A percentile compares a stretch with the other conserved stretches of the same genome.
Conservation (phyloP, 1,139 yeast genomes). For the Geotrichum histeridarum region DNA sequence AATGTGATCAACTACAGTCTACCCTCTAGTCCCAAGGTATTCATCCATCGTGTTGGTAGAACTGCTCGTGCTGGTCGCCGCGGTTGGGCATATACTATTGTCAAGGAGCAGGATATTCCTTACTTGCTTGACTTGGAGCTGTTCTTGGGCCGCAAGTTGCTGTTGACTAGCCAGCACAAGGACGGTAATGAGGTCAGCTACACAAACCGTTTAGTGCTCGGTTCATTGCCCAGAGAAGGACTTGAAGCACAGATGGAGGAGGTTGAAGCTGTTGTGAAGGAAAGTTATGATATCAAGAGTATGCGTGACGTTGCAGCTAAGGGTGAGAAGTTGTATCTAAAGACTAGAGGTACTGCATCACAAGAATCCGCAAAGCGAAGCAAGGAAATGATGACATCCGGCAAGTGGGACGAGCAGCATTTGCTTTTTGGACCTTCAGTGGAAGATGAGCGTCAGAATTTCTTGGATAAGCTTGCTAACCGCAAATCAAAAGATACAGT, state of each 20-base stretch:
- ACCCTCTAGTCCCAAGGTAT: constrained; percentile 89
- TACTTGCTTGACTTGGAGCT: constrained; percentile 85
- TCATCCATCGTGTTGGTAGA: constrained; percentile 96
- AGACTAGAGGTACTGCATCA: constrained; percentile 84
- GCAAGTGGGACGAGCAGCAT: constrained; percentile 90
- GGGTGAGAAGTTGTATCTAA: constrained; percentile 82
- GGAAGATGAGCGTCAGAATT: constrained; percentile 58
- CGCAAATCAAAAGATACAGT: constrained; percentile 66
- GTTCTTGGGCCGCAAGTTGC: constrained; percentile 77
- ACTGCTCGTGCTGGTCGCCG: constrained; percentile 98
- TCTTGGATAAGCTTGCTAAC: constrained; percentile 65
- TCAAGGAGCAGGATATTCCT: constrained; percentile 81
- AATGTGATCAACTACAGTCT: constrained; percentile 86
- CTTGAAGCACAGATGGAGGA: constrained; percentile 72
- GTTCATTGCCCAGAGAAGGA: constrained; percentile 68
- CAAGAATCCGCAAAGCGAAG: constrained; percentile 77
- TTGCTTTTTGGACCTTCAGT: constrained; percentile 54
- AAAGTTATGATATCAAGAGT: constrained; percentile 64
- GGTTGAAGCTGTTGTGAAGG: constrained; percentile 54
- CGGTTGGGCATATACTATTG: constrained; percentile 96
- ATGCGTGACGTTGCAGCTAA: constrained; percentile 69
- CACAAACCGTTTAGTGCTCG: constrained; percentile 73
- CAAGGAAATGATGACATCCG: constrained; percentile 65
- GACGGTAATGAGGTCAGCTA: constrained; percentile 58
- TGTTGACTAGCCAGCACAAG: constrained; percentile 43